Conservation (phyloP, 148 eudicot species). For the Tetragonia tetragonoides region DNA sequence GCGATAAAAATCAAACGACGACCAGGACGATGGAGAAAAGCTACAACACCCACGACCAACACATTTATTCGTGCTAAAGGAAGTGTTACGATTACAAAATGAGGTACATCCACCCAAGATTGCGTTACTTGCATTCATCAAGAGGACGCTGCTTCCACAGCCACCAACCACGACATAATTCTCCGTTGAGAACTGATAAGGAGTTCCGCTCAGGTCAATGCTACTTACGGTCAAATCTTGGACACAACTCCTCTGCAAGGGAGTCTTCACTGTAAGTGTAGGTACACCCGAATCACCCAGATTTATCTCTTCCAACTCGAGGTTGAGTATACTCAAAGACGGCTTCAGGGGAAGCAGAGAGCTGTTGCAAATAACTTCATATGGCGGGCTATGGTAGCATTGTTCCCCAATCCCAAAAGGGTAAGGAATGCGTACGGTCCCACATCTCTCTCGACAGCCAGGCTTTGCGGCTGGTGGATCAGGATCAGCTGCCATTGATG, state of each 20-base stretch:
- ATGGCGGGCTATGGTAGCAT: conserved; percentile 16
- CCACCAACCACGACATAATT: background rate
- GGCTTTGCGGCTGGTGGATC: conserved; percentile 11
- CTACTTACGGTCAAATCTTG: background rate
- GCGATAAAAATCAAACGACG: background rate
- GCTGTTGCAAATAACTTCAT: conserved; percentile 16
- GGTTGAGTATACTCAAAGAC: background rate
- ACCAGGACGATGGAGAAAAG: background rate
- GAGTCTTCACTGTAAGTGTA: background rate
- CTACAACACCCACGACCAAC: background rate
- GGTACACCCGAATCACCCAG: background rate
- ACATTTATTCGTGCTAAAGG: background rate
- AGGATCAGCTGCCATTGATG: background rate
- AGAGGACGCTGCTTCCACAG: background rate
- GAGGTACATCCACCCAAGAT: background rate
- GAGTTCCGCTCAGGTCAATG: background rate
- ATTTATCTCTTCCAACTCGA: conserved; percentile 12
- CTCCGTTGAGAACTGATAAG: background rate
- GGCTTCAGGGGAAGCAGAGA: conserved; percentile 14
- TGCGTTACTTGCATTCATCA: background rate
- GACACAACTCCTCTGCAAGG: background rate
- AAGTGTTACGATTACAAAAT: background rate
- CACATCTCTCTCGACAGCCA: conserved; percentile 16
- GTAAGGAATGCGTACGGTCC: conserved; percentile 19
- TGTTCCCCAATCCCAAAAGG: conserved; percentile 21